Percentiles rank a stretch among this genome's conserved stretches.
Conservation (phyloP, 2,329 filamentous ascomycete genomes). For the Beauveria australis region DNA sequence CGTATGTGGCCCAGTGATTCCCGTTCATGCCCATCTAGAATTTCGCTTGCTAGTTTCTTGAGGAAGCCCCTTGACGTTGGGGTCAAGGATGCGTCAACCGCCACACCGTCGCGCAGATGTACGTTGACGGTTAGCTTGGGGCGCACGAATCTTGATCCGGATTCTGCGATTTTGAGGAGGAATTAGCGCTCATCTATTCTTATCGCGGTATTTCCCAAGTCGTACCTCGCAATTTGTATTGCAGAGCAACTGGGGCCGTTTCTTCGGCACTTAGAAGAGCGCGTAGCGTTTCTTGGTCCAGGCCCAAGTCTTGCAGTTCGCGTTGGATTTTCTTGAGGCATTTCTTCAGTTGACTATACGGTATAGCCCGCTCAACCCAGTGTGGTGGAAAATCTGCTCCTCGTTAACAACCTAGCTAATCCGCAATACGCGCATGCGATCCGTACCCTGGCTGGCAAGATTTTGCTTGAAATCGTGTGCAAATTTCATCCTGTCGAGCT, state of each 20-base stretch:
- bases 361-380: constrained; percentile 68
- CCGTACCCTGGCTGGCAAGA: constrained; percentile 51
- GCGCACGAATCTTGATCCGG: constrained; percentile 41
- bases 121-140: constrained; percentile 65
- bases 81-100: constrained; percentile 60
- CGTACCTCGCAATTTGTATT: constrained; percentile 48
- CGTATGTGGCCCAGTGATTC: background rate
- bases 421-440: background rate
- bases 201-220: background rate
- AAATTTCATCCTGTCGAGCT: constrained; percentile 63
- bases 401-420: background rate
- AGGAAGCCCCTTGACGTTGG: constrained; percentile 57
- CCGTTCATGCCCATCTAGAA: constrained; percentile 1
- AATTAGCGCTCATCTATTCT: background rate
- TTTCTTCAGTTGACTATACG: constrained; percentile 80
- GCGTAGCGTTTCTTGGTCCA: constrained; percentile 62
- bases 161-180: constrained; percentile 19
- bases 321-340: constrained; percentile 71
- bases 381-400: constrained; percentile 58
- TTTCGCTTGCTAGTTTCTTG: constrained; percentile 46
- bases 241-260: constrained; percentile 37
- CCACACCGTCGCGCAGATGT: constrained; percentile 56
- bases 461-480: constrained; percentile 67
- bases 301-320: constrained; percentile 62
- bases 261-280: constrained; percentile 49